Conservation (phyloP, 2,329 filamentous ascomycete species). For the Aschersonia sp. region DNA sequence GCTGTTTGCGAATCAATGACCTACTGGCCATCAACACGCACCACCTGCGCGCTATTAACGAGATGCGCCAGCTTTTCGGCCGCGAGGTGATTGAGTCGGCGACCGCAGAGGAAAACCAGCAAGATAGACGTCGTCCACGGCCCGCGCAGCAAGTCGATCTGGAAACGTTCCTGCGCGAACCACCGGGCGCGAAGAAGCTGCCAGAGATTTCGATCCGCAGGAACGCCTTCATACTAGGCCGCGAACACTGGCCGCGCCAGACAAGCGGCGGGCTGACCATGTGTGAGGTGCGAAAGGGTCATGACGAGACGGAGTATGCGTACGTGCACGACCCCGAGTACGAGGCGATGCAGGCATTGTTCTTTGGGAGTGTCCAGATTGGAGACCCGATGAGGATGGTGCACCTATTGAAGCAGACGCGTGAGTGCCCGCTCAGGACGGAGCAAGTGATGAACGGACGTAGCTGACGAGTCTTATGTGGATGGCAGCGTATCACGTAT, state of each 20-base stretch:
- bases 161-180: conserved; percentile 38
- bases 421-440: conserved; percentile 12
- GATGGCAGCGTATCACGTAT: conserved; percentile 66
- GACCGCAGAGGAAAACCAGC: conserved; percentile 31
- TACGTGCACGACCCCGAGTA: conserved; percentile 67
- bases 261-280: conserved; percentile 74
- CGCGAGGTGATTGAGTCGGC: conserved; percentile 42
- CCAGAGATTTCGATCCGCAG: conserved; percentile 58
- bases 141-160: conserved; percentile 38
- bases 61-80: conserved; percentile 60
- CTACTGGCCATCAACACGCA: conserved; percentile 43
- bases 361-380: conserved; percentile 71
- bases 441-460: too few relatives aligned
- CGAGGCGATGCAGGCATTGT: conserved; percentile 58
- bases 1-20: conserved; percentile 15
- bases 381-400: conserved; percentile 72
- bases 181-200: conserved; percentile 44
- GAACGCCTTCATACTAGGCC: conserved; percentile 76
- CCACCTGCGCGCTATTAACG: conserved; percentile 73
- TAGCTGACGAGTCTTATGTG: too few relatives aligned
- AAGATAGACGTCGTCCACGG: conserved; percentile 19
- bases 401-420: conserved; percentile 40
- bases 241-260: conserved; percentile 72
- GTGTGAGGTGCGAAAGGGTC: conserved; percentile 36
- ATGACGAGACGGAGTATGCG: conserved; percentile 50